phyloP scores from a whole-genome alignment of 805 yeast species.

The Yamadazyma insecticola region DNA sequence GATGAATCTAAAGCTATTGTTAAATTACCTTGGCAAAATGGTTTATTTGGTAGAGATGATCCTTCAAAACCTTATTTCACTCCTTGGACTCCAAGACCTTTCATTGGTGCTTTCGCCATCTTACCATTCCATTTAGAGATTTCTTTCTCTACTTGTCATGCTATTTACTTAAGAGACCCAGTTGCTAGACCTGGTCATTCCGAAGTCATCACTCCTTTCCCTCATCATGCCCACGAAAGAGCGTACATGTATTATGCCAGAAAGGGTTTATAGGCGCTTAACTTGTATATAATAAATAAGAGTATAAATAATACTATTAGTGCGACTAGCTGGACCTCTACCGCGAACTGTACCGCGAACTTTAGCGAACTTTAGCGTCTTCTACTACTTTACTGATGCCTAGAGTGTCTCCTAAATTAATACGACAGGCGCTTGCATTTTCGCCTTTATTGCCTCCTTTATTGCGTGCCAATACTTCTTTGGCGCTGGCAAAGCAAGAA shows the following conservation, averaged over 20 bases:
- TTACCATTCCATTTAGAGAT: conserved; percentile 90
- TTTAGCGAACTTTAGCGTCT: neutral
- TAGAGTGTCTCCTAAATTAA: conserved; percentile 23
- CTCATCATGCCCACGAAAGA: conserved; percentile 77
- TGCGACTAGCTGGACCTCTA: neutral
- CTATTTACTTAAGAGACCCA: conserved; percentile 94
- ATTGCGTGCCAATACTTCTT: conserved; percentile 23
- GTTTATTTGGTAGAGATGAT: conserved; percentile 73
- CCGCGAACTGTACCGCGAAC: neutral
- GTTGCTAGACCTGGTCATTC: conserved; percentile 96
- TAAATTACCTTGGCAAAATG: conserved; percentile 74
- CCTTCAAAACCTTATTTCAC: conserved; percentile 83
- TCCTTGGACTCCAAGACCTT: conserved; percentile 95
- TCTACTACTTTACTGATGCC: conserved; percentile 13
- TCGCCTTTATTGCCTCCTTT: conserved; percentile 29
- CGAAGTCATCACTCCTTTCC: conserved; percentile 90
- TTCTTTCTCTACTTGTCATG: conserved; percentile 89
- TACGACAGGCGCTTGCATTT: conserved; percentile 21
- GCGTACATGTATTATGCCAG: conserved; percentile 92
- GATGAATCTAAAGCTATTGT: conserved; percentile 48
- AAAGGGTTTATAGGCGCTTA: conserved; percentile 45
- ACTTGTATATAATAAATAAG: conserved; percentile 2
- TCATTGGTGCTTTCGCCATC: conserved; percentile 87
- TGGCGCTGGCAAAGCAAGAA: conserved; percentile 48
- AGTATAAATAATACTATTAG: no score